A percentile compares a stretch with the other conserved stretches of the same genome.
Conservation (phyloP, 1,284 basidiomycete species). For the Cryptococcus sp. region DNA sequence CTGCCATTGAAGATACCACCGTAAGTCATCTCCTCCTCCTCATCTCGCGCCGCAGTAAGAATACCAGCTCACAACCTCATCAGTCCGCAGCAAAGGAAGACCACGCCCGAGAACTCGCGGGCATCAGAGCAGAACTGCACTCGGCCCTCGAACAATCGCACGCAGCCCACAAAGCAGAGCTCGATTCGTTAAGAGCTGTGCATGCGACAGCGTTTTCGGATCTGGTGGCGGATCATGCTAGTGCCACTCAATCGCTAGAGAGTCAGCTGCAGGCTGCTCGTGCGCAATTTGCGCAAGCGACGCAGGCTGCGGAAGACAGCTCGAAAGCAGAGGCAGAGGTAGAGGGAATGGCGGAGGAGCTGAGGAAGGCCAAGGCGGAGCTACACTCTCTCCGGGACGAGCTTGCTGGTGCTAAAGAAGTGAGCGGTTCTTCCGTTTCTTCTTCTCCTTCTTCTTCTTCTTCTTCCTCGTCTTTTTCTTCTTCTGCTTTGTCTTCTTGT, state of each 20-base stretch:
- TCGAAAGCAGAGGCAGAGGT: too few species aligned
- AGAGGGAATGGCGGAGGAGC: slow-evolving; percentile 6
- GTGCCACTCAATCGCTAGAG: slow-evolving; percentile 5
- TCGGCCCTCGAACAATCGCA: slow-evolving; percentile 22
- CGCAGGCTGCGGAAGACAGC: too few species aligned
- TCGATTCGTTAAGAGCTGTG: slow-evolving; percentile 27
- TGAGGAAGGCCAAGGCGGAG: slow-evolving; percentile 26
- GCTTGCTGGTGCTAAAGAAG: slow-evolving; percentile 38
- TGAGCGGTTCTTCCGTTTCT: slow-evolving; percentile 15
- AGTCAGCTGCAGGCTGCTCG: slow-evolving; percentile 8
- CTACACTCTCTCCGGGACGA: slow-evolving; percentile 36
- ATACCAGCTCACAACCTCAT: not conserved
- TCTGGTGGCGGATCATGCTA: slow-evolving; percentile 17
- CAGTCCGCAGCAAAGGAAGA: slow-evolving; percentile 22
- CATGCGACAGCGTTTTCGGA: slow-evolving; percentile 25
- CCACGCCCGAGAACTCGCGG: slow-evolving; percentile 27
- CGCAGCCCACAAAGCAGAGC: slow-evolving; percentile 27
- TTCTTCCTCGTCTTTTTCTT: too few species aligned
- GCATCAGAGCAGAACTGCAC: slow-evolving; percentile 23
- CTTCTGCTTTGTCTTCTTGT: too few species aligned
- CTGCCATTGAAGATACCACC: slow-evolving; percentile 26
- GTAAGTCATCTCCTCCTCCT: slow-evolving; percentile 5
- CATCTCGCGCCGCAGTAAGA: not conserved
- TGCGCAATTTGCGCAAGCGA: too few species aligned
- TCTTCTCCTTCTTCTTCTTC: not conserved